Conservation (phyloP, 1,139 yeast species). For the Pichia sp. region DNA sequence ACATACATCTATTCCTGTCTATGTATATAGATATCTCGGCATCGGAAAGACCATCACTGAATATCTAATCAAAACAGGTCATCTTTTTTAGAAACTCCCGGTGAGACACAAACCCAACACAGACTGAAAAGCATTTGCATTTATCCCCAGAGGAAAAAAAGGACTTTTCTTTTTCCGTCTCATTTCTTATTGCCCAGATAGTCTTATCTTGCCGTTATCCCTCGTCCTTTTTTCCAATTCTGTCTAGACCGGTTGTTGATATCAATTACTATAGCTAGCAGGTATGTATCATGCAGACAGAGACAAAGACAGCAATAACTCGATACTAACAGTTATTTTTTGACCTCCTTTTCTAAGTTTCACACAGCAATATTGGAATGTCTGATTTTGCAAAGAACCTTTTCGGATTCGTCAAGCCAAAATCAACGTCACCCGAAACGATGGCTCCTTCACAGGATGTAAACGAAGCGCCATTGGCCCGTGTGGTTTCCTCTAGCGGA, state of each 20-base stretch:
- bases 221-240: too few species aligned
- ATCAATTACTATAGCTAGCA: background rate
- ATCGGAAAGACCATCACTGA: background rate
- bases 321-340: background rate
- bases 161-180: background rate
- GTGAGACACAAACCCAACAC: too few species aligned
- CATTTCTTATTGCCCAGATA: background rate
- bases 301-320: background rate
- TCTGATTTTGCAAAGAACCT: slow-evolving; percentile 61
- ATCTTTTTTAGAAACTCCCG: background rate
- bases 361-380: slow-evolving; percentile 35
- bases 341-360: background rate
- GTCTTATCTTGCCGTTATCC: background rate
- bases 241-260: too few species aligned
- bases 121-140: background rate
- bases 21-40: background rate
- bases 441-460: background rate
- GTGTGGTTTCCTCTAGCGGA: slow-evolving; percentile 17
- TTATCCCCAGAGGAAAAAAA: background rate
- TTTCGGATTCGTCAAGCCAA: slow-evolving; percentile 45
- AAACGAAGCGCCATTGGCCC: slow-evolving; percentile 9
- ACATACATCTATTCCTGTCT: background rate
- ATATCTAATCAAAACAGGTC: background rate
- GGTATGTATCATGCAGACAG: background rate
- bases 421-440: slow-evolving; percentile 2